Evolutionary conservation across 257 asterid genomes (phyloP).

Genomic region (Paraleonurus japonicus): DNA sequence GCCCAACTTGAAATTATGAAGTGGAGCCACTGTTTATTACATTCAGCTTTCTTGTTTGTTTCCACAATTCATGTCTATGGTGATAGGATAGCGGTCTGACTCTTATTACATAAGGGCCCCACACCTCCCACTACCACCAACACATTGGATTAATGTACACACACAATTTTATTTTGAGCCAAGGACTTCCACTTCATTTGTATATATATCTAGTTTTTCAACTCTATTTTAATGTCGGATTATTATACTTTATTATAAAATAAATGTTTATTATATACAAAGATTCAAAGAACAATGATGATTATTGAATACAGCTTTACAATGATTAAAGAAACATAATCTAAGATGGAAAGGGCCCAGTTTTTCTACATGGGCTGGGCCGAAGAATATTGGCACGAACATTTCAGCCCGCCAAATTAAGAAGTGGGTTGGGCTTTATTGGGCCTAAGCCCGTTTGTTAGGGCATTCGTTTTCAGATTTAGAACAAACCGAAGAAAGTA

Average conservation of each 20-base stretch:
- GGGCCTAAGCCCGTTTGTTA: no score
- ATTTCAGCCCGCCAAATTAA: no score
- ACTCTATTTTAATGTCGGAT: neutral
- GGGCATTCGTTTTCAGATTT: no score
- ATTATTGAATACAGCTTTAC: neutral
- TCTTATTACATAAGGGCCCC: no score
- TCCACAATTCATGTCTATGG: no score
- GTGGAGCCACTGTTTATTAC: no score
- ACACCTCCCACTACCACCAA: constrained; percentile 25
- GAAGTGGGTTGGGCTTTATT: no score
- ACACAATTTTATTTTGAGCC: no score
- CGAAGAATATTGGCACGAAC: neutral
- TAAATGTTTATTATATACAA: neutral
- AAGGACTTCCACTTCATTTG: neutral
- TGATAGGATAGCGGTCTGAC: no score
- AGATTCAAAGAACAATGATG: neutral
- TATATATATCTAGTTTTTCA: neutral
- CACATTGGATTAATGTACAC: neutral
- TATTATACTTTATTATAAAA: neutral
- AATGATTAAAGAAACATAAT: neutral
- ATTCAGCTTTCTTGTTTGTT: no score
- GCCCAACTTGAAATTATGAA: no score
- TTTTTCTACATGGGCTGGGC: neutral
- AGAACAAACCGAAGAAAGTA: no score
- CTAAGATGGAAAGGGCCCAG: neutral